Base-by-base conservation (phyloP, 1,284 basidiomycete species). In the Ceratobasidium sp. region DNA sequence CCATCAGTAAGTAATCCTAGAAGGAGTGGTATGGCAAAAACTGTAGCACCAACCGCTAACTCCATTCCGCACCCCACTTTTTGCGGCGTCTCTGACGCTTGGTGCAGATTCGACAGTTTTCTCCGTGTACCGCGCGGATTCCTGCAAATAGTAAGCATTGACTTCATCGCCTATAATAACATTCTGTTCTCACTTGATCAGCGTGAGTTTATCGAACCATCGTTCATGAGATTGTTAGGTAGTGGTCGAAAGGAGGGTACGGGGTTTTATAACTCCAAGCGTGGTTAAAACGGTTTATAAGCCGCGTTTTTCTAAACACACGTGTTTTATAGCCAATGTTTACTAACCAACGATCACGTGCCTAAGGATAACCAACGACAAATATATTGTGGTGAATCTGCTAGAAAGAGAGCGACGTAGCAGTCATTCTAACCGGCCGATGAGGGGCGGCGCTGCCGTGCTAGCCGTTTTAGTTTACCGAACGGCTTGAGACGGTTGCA, bases 1-100 rank as follows among this genome's bases (percentile, higher is more conserved):
- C 65, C 65, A 4, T 52, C 36, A n/a, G 39, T 43, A 6, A 53
- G 57, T 18, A 69, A 69, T 18, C 65, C 65, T 3, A 69, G 53
- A 2, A 69, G 32, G 12, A 53, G 65, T 1, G 65, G 65, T 30
- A 36, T 36, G 16, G 53, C 65, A 32, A 69, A 69, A 1, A 58
- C 65, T 1, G 65, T 52, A 18, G 21, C 53, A 21, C 65, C 65
- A 32, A 52, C 34, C 12, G 50, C 65, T 45, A 43, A 52, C 9
- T 53, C 65, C 5, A 39, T 69, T 18, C 52, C 10, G 65, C 65
- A 21, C 65, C 9, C 65, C 65, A 8, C 23, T 52, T 55, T 28
- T 55, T 5, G 65, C 65, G 14, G 52, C 53, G 10, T 8, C 26
- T 30, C 30, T 36, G 2, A 41, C 53, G 12, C 50, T 30, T 2